Base-by-base conservation (phyloP, 805 yeast species). In the Sungouiozyma intestinalis region DNA sequence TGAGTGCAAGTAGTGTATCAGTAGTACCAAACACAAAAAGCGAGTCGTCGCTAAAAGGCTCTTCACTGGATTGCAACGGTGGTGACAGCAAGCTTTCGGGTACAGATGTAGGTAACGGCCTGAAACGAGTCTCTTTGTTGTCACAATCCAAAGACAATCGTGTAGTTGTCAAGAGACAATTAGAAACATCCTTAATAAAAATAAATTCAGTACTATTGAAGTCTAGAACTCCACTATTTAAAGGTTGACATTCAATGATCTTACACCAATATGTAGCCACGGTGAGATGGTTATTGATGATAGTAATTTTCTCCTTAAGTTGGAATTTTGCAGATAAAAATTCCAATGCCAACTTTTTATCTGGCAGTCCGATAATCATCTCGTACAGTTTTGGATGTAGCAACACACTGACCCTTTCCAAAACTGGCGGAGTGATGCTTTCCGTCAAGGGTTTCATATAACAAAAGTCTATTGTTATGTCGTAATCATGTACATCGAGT, bases 11-110 rank as follows among this genome's bases (percentile, higher is more conserved):
- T 21, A 61, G 45, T 1, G 49, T 43, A 4, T 45, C 35, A 13
- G 46, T 35, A 32, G 46, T 43, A 2, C 58, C 53, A 42, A 58
- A 58, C 3, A 51, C 62, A 45, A 48, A 51, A 4, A 55, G 42
- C 6, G 60, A 47, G n/a, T 54, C 56, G 44, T 61, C 65, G 9
- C 24, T 14, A 24, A 24, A 24, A 6, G 11, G 11, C 6, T 24
- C 29, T 9, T 52, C 53, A 8, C 31, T 13, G 3, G 21, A 15
- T 2, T 43, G 17, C 9, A 45, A 43, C 15, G 36, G 18, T 3
- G 58, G 54, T 5, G 16, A 37, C 2, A 50, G 42, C 18, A 51
- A 21, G 2, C 48, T 51, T 3, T 18, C 27, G 1, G 51, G 42
- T 2, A 52, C 41, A 3, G 58, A 53, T 14, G 38, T 18, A 3